Base-by-base conservation (phyloP, 2,329 filamentous ascomycete species). In the Epichloe coenophiala region DNA sequence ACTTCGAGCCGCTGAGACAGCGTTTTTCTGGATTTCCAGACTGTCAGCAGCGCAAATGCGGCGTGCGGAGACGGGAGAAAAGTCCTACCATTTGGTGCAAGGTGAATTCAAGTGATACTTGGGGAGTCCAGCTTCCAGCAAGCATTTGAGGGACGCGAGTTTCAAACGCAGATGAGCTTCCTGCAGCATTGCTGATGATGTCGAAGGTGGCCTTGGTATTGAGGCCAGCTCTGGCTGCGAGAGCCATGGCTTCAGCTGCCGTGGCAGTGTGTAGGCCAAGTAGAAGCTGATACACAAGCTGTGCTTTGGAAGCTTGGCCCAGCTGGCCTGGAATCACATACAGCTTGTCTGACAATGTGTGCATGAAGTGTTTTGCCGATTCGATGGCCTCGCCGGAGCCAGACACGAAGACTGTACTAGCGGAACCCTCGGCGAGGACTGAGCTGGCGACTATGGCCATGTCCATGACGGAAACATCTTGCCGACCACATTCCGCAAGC, bases 301-400 rank as follows among this genome's bases (percentile, higher is more conserved):
- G 76, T 57, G 76, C 70, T 51, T 76, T 77, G 48, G 73, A 75
- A 2, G 73, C 75, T 0, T 70, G 71, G 0, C 74, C 74, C 13
- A 74, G 55, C 0, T 71, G 72, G 0, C 74, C 74, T 0, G 71
- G 69, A 11, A 47, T 71, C 2, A 73, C 58, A 54, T 71, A 74
- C 4, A 84, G 63, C 56, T 81, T 81, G 37, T 69, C 71, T 1
- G 78, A 74, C 70, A 84, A 76, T 53, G 71, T 70, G 40, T 75
- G 67, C 1, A 84, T 68, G 4, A 84, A 61, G 38, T 68, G 71
- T n/a, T 71, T 69, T 0, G 75, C 37, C 71, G 71, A 43, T 21
- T 72, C 64, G 2, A 84, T 63, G 3, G 74, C 74, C 3, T 69
- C 68, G 0, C 71, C 65, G 0, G 72, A 66, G 0, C 74, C 80